Evolutionary conservation across 2,329 filamentous ascomycete species (phyloP).

Genomic region (Arthrobotrys sphaeroides): DNA sequence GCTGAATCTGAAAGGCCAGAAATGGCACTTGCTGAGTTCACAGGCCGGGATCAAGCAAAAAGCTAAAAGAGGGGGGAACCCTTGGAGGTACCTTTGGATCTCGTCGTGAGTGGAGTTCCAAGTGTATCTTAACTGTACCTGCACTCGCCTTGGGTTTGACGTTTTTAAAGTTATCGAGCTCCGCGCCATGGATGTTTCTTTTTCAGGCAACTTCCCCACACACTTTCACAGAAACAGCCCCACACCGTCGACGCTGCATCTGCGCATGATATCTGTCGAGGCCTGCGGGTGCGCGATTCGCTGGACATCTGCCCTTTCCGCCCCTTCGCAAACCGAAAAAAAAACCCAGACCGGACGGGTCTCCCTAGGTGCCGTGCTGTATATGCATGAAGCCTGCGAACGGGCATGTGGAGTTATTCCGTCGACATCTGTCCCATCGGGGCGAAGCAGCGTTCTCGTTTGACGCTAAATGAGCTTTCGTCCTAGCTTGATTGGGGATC

Average conservation of each 20-base stretch:
- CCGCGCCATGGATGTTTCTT: constrained; percentile 52
- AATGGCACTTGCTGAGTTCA: constrained; percentile 33
- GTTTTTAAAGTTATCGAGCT: constrained; percentile 54
- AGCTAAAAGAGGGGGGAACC: constrained; percentile 26
- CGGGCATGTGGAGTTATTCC: constrained; percentile 52
- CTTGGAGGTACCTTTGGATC: constrained; percentile 45
- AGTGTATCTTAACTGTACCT: constrained; percentile 46
- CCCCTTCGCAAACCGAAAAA: constrained; percentile 37
- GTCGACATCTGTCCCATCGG: constrained; percentile 32
- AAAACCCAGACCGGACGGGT: constrained; percentile 8
- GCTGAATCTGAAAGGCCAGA: constrained; percentile 30
- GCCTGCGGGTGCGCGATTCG: constrained; percentile 26
- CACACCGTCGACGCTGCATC: no score
- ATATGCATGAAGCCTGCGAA: constrained; percentile 38
- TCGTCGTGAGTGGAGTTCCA: constrained; percentile 37
- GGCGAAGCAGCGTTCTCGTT: constrained; percentile 35
- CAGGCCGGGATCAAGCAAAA: constrained; percentile 25
- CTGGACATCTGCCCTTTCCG: constrained; percentile 3
- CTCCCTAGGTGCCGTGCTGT: constrained; percentile 41
- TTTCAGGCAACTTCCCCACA: constrained; percentile 49
- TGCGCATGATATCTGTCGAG: constrained; percentile 28
- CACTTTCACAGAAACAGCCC: constrained; percentile 16
- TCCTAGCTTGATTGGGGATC: constrained; percentile 32
- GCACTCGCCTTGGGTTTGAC: constrained; percentile 47
- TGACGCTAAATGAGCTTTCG: constrained; percentile 28